Evolutionary conservation across 345 rosid species (phyloP).

Genomic region (Populus tremula): DNA sequence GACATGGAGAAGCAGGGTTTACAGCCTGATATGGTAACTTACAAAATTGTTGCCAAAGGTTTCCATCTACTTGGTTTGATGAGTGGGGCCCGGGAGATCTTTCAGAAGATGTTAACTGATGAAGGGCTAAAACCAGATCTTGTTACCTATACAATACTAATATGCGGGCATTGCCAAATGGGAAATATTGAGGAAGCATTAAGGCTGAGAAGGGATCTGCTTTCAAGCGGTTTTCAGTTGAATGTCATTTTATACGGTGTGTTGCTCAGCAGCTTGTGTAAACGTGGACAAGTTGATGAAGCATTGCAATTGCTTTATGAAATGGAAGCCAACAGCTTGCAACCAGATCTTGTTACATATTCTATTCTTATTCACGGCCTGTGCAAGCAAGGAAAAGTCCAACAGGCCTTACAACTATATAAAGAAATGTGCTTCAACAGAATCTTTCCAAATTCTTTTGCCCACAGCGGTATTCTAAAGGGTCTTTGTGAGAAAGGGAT

Average conservation of each 20-base stretch:
- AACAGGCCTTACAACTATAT: slow-evolving; percentile 51
- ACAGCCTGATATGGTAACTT: slow-evolving; percentile 70
- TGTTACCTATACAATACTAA: slow-evolving; percentile 49
- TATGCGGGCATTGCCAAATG: slow-evolving; percentile 56
- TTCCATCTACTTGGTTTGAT: slow-evolving; percentile 52
- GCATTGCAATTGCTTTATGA: slow-evolving; percentile 48
- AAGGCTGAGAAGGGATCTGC: slow-evolving; percentile 50
- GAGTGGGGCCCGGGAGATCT: slow-evolving; percentile 42
- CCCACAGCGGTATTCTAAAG: slow-evolving; percentile 46
- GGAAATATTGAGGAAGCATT: slow-evolving; percentile 59
- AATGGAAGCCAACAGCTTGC: slow-evolving; percentile 49
- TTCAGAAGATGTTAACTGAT: slow-evolving; percentile 39
- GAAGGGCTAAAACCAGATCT: slow-evolving; percentile 57
- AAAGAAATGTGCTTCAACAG: slow-evolving; percentile 44
- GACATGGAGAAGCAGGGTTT: slow-evolving; percentile 63
- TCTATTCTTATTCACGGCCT: slow-evolving; percentile 68
- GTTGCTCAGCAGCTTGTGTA: slow-evolving; percentile 66
- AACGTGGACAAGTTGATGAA: slow-evolving; percentile 47
- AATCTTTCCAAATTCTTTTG: slow-evolving; percentile 46
- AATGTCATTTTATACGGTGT: slow-evolving; percentile 44
- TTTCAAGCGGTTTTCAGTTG: slow-evolving; percentile 49
- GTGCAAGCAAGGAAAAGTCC: slow-evolving; percentile 65
- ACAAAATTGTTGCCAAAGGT: slow-evolving; percentile 61
- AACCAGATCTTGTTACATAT: slow-evolving; percentile 58
- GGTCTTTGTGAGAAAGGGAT: slow-evolving; percentile 56